phyloP scores from a whole-genome alignment of 179 eudicot species.

The Nepenthes alata region DNA sequence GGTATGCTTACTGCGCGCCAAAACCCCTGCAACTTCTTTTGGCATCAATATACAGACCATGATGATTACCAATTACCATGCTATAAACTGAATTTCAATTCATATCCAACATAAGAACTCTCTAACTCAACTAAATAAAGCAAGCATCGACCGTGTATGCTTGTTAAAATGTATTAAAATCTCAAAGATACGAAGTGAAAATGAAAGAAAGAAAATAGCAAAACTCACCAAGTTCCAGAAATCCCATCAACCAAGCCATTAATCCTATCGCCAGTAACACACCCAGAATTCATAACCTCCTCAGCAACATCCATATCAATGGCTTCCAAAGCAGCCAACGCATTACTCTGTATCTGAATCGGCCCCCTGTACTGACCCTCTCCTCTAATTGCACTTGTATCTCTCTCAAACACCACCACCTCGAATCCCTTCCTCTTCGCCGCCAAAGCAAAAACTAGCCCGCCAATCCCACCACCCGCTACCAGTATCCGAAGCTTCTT shows the following conservation, averaged over 20 bases:
- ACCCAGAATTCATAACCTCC: conserved; percentile 69
- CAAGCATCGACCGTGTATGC: too few species aligned
- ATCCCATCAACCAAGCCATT: conserved; percentile 85
- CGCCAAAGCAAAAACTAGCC: conserved; percentile 75
- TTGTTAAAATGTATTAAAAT: too few species aligned
- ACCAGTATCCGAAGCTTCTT: conserved; percentile 61
- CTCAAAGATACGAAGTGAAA: not conserved
- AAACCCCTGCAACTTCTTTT: too few species aligned
- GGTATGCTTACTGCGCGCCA: too few species aligned
- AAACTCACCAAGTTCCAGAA: conserved; percentile 63
- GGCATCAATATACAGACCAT: too few species aligned
- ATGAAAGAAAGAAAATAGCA: not conserved
- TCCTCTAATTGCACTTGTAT: conserved; percentile 84
- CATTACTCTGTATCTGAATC: conserved; percentile 90
- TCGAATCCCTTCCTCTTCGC: conserved; percentile 86
- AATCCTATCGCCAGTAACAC: conserved; percentile 81
- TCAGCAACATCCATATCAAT: conserved; percentile 93
- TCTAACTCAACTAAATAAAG: too few species aligned
- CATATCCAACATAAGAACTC: too few species aligned
- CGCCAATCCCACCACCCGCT: conserved; percentile 95
- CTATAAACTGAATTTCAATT: too few species aligned
- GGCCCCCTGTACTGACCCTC: conserved; percentile 96
- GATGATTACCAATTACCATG: too few species aligned
- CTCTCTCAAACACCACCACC: conserved; percentile 84
- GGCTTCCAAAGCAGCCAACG: conserved; percentile 92